These are phyloP conservation scores for Ramaria rubella DNA, from an alignment of 768 basidiomycete species.

Conservation along the genomic window DNA sequence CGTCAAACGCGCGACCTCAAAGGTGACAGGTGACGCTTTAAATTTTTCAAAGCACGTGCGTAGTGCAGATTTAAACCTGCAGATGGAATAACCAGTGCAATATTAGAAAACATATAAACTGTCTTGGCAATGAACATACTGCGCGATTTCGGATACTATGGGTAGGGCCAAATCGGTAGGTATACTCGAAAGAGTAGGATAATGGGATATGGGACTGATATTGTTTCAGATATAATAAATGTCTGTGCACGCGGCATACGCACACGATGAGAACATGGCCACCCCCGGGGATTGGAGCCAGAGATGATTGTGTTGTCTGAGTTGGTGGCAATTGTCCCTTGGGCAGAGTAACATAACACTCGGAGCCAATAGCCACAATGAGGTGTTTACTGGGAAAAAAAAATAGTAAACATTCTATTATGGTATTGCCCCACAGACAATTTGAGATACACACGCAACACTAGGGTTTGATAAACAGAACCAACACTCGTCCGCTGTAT, in stretches of 20 bases:
- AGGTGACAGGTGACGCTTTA: conserved; percentile 63
- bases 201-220: conserved; percentile 72
- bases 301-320: conserved; percentile 37
- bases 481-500: conserved; percentile 88
- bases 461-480: conserved; percentile 95
- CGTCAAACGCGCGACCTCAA: conserved; percentile 80
- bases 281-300: conserved; percentile 72
- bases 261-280: conserved; percentile 87
- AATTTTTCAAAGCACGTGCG: conserved; percentile 65
- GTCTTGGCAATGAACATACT: conserved; percentile 32
- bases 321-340: conserved; percentile 94
- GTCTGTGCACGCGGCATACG: neutral
- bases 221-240: neutral
- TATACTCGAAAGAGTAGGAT: conserved; percentile 79
- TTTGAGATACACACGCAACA: conserved; percentile 54
- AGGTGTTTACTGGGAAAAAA: conserved; percentile 70
- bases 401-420: conserved; percentile 8
- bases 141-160: conserved; percentile 75
- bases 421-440: neutral
- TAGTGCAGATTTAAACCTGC: conserved; percentile 75
- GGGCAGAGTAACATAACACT: conserved; percentile 93
- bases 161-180: conserved; percentile 69
- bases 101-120: neutral
- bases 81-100: neutral
- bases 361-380: conserved; percentile 87